Percentiles rank a stretch among this genome's conserved stretches.
phyloP scores from a whole-genome alignment of 2,329 filamentous ascomycete species.

The Aspergillus hortae region DNA sequence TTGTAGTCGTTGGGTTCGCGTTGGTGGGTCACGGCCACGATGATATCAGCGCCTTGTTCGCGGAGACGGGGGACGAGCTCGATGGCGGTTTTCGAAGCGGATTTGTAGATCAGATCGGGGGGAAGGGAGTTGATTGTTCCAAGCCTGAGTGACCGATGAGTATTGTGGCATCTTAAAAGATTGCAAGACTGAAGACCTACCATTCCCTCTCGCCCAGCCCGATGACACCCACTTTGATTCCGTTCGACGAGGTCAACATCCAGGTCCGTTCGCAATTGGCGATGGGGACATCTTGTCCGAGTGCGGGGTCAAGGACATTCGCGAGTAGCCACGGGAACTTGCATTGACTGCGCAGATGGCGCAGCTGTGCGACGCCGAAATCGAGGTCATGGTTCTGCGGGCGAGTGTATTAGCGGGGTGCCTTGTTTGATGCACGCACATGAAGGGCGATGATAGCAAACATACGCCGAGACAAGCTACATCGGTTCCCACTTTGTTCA shows the following conservation, averaged over 20 bases:
- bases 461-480: slow-evolving; percentile 78
- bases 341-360: slow-evolving; percentile 68
- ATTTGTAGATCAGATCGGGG: slow-evolving; percentile 76
- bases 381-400: slow-evolving; percentile 83
- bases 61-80: slow-evolving; percentile 71
- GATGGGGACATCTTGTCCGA: slow-evolving; percentile 71
- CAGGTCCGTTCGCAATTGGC: slow-evolving; percentile 71
- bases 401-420: background rate
- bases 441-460: slow-evolving; percentile 15
- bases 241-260: slow-evolving; percentile 76
- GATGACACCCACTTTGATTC: slow-evolving; percentile 80
- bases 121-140: slow-evolving; percentile 84
- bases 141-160: slow-evolving; percentile 48
- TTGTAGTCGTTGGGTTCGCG: slow-evolving; percentile 88
- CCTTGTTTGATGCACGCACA: background rate
- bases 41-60: slow-evolving; percentile 73
- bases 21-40: slow-evolving; percentile 80
- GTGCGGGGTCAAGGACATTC: slow-evolving; percentile 79
- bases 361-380: slow-evolving; percentile 80
- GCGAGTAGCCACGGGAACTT: slow-evolving; percentile 86
- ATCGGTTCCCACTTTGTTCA: slow-evolving; percentile 74
- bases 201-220: slow-evolving; percentile 85
- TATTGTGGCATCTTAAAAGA: background rate
- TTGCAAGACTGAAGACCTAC: slow-evolving; percentile 30
- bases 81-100: slow-evolving; percentile 69